A percentile compares a stretch with the other conserved stretches of the same genome.
These are phyloP conservation scores for Mycena sanguinolenta DNA, from an alignment of 768 basidiomycete species.

Conservation along the genomic window DNA sequence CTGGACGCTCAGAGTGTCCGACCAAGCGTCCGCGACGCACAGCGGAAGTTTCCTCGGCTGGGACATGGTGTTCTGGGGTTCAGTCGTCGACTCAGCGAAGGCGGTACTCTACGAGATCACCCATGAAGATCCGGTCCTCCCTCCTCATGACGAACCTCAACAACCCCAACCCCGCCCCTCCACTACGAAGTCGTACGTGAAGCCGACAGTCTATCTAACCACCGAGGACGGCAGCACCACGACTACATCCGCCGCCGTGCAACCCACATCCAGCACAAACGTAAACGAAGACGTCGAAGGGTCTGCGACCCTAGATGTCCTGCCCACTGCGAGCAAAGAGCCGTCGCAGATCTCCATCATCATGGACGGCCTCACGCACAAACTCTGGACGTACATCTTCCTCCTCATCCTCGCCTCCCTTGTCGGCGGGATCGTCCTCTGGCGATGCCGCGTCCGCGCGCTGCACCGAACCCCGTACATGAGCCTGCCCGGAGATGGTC, in stretches of 20 bases:
- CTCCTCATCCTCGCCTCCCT: constrained; percentile 82
- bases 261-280: constrained; percentile 2
- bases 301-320: neutral
- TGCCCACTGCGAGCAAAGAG: constrained; percentile 19
- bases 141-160: constrained; percentile 53
- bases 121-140: constrained; percentile 63
- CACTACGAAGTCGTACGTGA: constrained; percentile 72
- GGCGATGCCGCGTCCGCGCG: constrained; percentile 66
- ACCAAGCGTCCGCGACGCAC: constrained; percentile 70
- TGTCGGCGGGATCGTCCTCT: constrained; percentile 81
- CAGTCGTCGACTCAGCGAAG: constrained; percentile 78
- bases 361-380: constrained; percentile 14
- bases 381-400: constrained; percentile 20
- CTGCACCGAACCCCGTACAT: constrained; percentile 65
- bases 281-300: constrained; percentile 13
- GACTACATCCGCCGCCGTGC: constrained; percentile 52
- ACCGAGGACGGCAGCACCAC: constrained; percentile 79
- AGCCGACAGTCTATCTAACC: constrained; percentile 90
- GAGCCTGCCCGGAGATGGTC: constrained; percentile 69
- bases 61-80: constrained; percentile 96
- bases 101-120: constrained; percentile 76
- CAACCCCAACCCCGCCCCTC: constrained; percentile 53
- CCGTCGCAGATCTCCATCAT: constrained; percentile 25
- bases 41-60: constrained; percentile 91
- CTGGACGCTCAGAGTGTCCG: constrained; percentile 91